Base-by-base conservation (phyloP, 2,329 filamentous ascomycete species). In the Sporothrix brasiliensis region DNA sequence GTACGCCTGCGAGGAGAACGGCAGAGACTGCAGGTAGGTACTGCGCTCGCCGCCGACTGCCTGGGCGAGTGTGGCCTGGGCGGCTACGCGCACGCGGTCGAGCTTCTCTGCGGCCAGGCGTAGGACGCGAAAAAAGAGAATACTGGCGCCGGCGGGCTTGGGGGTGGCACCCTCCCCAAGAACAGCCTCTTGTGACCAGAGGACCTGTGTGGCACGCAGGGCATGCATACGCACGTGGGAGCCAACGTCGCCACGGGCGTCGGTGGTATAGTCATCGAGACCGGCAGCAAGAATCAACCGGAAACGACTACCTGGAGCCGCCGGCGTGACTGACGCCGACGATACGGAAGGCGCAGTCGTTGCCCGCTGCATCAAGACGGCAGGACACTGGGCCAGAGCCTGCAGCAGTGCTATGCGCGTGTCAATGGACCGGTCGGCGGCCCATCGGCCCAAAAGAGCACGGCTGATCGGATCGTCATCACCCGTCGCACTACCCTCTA, bases 231-330 rank as follows among this genome's bases (percentile, higher is more conserved):
- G 87, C 4, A 97, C 91, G 68, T 94, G 87, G 0, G 94, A 97
- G 5, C 95, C 95, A 65, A 98, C 86, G 76, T 99, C 95, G 19
- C 95, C 95, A 70, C 93, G 86, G 16, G 94, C 90, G 74, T 92
- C 94, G 3, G 92, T 94, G 0, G 92, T 97, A 77, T 98, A 98
- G 77, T 99, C 94, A 74, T 94, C 91, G 39, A 99, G 80, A 0
- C 90, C 88, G 53, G 86, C 85, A 0, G 79, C 76, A 10, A 91
- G 78, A 1, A 88, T 73, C 0, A 76, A 75, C 1, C 86, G 72
- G 70, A 88, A 85, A 2, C 76, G 74, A 5, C 75, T 73, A 3
- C 80, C 77, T 54, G 81, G 63, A 3, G 50, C 52, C n/a, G 47
- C 81, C 76, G 50, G 76, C 7, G 58, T 27, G 11, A 47, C 6